These are phyloP conservation scores for Kwoniella botswanensis DNA, from an alignment of 768 basidiomycete species.

Conservation along the genomic window DNA sequence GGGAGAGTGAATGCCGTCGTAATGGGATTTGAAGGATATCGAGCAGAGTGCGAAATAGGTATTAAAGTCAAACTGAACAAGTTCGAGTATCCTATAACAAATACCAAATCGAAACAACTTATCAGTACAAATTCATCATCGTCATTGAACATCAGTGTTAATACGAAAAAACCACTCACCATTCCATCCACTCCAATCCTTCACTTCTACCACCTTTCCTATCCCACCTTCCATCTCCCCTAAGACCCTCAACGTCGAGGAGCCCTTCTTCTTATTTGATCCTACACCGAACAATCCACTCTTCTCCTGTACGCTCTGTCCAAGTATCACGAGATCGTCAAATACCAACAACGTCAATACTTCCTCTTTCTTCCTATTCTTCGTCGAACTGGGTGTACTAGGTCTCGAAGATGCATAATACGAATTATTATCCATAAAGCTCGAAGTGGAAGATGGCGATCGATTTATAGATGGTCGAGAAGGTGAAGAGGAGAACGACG, in stretches of 20 bases:
- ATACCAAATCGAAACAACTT: too few relatives aligned
- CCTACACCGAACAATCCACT: conserved; percentile 33
- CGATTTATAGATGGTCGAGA: conserved; percentile 20
- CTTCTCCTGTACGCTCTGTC: conserved; percentile 18
- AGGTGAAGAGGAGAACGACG: conserved; percentile 8
- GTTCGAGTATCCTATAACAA: conserved; percentile 25
- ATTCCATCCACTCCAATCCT: conserved; percentile 43
- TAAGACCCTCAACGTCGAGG: conserved; percentile 28
- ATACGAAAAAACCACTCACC: conserved; percentile 19
- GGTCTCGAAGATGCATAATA: conserved; percentile 12
- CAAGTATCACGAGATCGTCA: conserved; percentile 48
- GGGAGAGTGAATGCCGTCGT: conserved; percentile 15
- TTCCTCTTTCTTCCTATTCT: conserved; percentile 35
- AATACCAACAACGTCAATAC: conserved; percentile 42
- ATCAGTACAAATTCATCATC: neutral
- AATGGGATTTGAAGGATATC: conserved; percentile 9
- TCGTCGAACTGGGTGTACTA: conserved; percentile 18
- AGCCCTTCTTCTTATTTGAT: conserved; percentile 26
- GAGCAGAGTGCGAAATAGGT: conserved; percentile 14
- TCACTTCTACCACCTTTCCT: conserved; percentile 40
- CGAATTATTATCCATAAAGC: conserved; percentile 12
- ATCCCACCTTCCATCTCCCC: conserved; percentile 42
- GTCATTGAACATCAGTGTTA: neutral
- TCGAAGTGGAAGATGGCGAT: conserved; percentile 19
- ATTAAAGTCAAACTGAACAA: conserved; percentile 32